Base-by-base conservation (phyloP, 2,329 filamentous ascomycete genomes). In the Graphiopsis chlorocephala region DNA sequence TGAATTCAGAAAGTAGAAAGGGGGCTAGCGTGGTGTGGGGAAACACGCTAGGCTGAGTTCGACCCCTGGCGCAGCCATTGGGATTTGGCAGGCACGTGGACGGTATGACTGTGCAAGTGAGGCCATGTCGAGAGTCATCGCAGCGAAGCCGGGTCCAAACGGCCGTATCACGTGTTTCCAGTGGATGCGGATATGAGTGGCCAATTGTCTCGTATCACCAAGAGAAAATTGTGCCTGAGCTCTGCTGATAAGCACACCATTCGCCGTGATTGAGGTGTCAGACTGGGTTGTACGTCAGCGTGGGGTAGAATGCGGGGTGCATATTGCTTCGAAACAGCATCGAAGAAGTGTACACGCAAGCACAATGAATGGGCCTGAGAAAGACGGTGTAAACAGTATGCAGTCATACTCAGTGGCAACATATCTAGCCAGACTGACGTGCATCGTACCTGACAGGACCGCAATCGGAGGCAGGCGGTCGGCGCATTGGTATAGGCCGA, bases 401-500 rank as follows among this genome's bases (percentile, higher is more conserved):
- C 38, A 45, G 38, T 45, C 38, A 45, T 45, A 45, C 38, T 12
- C 8, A 10, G 38, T 45, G 38, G 38, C 38, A 45, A 45, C 38
- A 45, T 45, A 12, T 45, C 38, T 45, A n/a, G n/a, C 38, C n/a
- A 23, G n/a, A 45, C n/a, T 53, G 50, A 53, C 50, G 26, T 53
- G 50, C 50, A 31, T 53, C n/a, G 50, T 53, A 29, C 50, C 50
- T 50, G 47, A 26, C 28, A 31, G 26, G 20, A 28, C 50, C 50
- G 50, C 50, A 31, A 31, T 53, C 28, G 50, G 50, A 53, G 26
- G 15, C 48, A n/a, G 48, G 26, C 29, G 6, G 50, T 62, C 60
- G 60, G 55, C 48, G 55, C 60, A 61, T 29, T 53, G 60, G 48
- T 62, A 47, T 53, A 33, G 60, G 15, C 26, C 59, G 45, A 61